These are phyloP conservation scores for Panicum hallii DNA, from an alignment of 202 grass and related monocot genomes.

Conservation along the genomic window DNA sequence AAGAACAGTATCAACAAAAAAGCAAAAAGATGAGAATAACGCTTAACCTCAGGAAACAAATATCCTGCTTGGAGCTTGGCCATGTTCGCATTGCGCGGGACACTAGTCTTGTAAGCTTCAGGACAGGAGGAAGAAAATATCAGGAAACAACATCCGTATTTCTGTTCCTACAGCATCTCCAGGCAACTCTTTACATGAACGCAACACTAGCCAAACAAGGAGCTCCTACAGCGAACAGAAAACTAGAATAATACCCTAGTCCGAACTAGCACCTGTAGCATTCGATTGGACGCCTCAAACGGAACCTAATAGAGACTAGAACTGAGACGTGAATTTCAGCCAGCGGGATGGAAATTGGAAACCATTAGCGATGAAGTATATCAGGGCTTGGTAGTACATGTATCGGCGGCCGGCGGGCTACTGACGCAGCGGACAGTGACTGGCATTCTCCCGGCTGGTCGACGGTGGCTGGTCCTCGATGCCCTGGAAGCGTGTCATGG, in stretches of 20 bases:
- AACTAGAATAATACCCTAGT: not conserved
- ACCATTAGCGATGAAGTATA: not conserved
- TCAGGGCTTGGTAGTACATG: conserved; percentile 26
- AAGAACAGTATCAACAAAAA: not conserved
- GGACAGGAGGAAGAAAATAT: conserved; percentile 10
- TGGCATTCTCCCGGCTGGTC: conserved; percentile 23
- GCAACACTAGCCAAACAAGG: not conserved
- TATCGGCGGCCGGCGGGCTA: conserved; percentile 39
- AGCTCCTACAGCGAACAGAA: not conserved
- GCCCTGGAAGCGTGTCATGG: conserved; percentile 19
- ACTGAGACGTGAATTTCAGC: not conserved
- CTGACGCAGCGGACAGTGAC: conserved; percentile 44
- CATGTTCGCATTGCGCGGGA: conserved; percentile 88
- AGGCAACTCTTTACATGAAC: not conserved
- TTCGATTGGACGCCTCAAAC: conserved; percentile 8
- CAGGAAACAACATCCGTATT: not conserved
- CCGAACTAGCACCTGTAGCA: not conserved
- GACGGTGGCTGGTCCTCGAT: conserved; percentile 38
- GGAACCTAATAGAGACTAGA: not conserved
- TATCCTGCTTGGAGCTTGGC: conserved; percentile 92
- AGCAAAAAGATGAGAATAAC: not conserved
- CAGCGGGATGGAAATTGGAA: not conserved
- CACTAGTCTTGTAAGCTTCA: conserved; percentile 89
- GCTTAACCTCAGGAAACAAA: conserved; percentile 83
- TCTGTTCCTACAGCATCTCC: not conserved